Evolutionary conservation across 1,284 basidiomycete species (phyloP).

Genomic region (Pholiota adiposa): DNA sequence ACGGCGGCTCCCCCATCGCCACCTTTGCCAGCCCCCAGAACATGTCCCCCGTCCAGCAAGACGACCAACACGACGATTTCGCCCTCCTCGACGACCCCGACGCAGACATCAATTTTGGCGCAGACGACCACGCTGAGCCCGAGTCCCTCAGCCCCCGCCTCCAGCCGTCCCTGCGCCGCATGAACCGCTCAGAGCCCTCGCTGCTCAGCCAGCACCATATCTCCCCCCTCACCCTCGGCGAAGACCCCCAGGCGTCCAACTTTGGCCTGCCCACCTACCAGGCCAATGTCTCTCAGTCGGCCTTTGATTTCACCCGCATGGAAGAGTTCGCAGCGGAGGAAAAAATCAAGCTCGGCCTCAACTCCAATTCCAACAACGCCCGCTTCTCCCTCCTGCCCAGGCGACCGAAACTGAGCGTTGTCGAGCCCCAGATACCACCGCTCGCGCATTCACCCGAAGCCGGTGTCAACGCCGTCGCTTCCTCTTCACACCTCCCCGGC

Average conservation of each 20-base stretch:
- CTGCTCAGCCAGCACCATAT: conserved; percentile 29
- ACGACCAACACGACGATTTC: conserved; percentile 5
- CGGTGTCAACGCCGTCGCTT: conserved; percentile 5
- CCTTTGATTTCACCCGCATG: conserved; percentile 81
- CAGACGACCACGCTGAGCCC: conserved; percentile 1
- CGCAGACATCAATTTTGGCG: background rate
- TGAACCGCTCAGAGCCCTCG: conserved; percentile 44
- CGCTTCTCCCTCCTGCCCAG: conserved; percentile 33
- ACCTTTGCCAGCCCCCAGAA: conserved; percentile 20
- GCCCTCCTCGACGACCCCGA: conserved; percentile 12
- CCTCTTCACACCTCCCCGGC: conserved; percentile 9
- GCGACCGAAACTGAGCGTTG: conserved; percentile 13
- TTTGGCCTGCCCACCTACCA: conserved; percentile 68
- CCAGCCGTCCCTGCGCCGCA: conserved; percentile 41
- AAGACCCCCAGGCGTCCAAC: conserved; percentile 37
- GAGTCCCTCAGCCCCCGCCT: conserved; percentile 18
- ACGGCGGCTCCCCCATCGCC: conserved; percentile 35
- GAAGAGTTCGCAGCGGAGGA: conserved; percentile 83
- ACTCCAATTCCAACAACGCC: conserved; percentile 43
- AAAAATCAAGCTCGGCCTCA: conserved; percentile 60
- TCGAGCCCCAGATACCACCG: background rate
- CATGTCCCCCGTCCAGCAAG: conserved; percentile 24
- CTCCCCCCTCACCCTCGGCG: conserved; percentile 22
- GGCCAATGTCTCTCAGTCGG: conserved; percentile 49
- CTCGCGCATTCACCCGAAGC: background rate